Base-by-base conservation (phyloP, 1,284 basidiomycete species). In the Volvariella volvacea region DNA sequence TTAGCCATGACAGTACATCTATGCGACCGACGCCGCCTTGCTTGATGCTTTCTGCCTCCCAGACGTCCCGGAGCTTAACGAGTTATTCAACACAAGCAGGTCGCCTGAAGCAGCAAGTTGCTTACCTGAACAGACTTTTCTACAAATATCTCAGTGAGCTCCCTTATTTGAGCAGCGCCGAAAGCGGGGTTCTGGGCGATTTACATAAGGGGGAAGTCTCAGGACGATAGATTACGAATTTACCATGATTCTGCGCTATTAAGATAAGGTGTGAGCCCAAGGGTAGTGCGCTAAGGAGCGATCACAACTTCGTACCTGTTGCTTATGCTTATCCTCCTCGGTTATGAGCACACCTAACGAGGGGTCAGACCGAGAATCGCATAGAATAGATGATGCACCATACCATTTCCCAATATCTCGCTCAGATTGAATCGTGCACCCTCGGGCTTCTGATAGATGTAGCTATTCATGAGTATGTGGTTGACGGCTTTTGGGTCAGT, bases 1-100 rank as follows among this genome's bases (percentile, higher is more conserved):
- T 76, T 9, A 86, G 57, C 68, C 76, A 80, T 0, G 68, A 59
- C 3, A 80, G 59, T 2, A 76, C 68, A 46, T 88, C 76, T 20
- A 77, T 55, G 2, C 54, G 59, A 1, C 50, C 57, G 16, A 46
- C 46, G 8, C 55, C 64, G 16, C 52, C 50, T 43, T 58, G 44
- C 48, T 60, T 58, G n/a, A 51, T 43, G 17, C 62, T 51, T 43
- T 71, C 60, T 1, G 50, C 40, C 2, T 50, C 52, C 73, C 67
- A 76, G n/a, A 68, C 50, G 48, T 77, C 71, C 22, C 74, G 63
- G 25, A 79, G 61, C 76, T 77, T 22, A 37, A 17, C 20, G 39
- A 4, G 22, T 16, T 2, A 14, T 41, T 22, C 15, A 32, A n/a
- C n/a, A n/a, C n/a, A n/a, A n/a, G n/a, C n/a, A n/a, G n/a, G n/a